Percentiles rank a stretch among this genome's conserved stretches.
Evolutionary conservation across 2,329 filamentous ascomycete genomes (phyloP).

Genomic region (Calycina marina): DNA sequence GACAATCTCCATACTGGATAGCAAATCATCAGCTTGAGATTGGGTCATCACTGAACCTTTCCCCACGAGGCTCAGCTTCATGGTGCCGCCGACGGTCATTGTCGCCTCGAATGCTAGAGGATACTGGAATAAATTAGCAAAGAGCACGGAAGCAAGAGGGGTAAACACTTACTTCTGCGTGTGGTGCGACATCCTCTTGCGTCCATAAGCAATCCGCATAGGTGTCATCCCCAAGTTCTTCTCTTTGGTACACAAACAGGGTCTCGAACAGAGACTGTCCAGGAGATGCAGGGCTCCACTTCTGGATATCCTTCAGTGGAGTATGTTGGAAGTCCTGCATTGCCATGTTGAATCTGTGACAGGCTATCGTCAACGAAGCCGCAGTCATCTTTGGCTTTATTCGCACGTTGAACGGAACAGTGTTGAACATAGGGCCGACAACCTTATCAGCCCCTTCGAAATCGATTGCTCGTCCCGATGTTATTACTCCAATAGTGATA

Average conservation of each 20-base stretch:
- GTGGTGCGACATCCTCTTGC: constrained; percentile 29
- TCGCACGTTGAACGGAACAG: constrained; percentile 53
- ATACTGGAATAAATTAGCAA: constrained; percentile 19
- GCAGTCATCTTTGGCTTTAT: constrained; percentile 35
- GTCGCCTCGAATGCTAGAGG: constrained; percentile 65
- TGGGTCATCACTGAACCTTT: constrained; percentile 30
- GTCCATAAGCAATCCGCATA: constrained; percentile 36
- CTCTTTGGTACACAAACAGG: constrained; percentile 67
- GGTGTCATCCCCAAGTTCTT: constrained; percentile 19
- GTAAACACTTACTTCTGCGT: constrained; percentile 24
- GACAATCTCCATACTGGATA: constrained; percentile 27
- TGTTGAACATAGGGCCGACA: constrained; percentile 82
- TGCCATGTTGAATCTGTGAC: constrained; percentile 56
- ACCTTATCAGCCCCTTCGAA: constrained; percentile 49
- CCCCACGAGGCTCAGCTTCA: constrained; percentile 46
- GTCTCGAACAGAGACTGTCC: constrained; percentile 57
- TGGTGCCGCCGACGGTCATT: constrained; percentile 28
- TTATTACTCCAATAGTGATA: constrained; percentile 50
- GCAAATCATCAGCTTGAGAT: constrained; percentile 24
- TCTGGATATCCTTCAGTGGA: constrained; percentile 63
- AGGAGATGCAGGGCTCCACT: constrained; percentile 47
- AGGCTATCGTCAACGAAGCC: constrained; percentile 42
- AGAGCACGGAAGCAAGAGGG: not conserved
- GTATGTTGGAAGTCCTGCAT: constrained; percentile 65
- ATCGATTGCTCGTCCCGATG: constrained; percentile 64